Evolutionary conservation across 2,329 filamentous ascomycete species (phyloP), one percentile per base, ranked within the genome.

Genomic region (Chaetothyriales sp.): DNA sequence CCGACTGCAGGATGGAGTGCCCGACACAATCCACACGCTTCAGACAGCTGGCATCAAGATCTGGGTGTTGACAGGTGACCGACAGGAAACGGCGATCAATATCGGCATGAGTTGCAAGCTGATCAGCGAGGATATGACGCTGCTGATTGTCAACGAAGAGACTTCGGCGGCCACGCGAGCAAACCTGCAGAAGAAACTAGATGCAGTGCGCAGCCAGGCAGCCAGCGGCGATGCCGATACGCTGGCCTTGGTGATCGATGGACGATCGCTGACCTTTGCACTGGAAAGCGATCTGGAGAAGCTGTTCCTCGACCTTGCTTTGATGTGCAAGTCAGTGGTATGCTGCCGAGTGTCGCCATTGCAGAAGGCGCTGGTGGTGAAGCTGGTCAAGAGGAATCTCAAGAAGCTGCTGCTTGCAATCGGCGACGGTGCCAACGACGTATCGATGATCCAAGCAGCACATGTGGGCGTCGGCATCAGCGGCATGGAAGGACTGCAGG

Each of bases 31-130:
- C 52, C 88, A 95, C 66, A 98, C 92, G 0, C 74, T 98, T 25
- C 93, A 98, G 67, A 86, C 89, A 57, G 92, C 93, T 20, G 90
- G 89, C 49, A 96, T 98, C 74, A 98, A 98, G 70, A 83, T 98
- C 50, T 98, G 92, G 92, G 92, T 98, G 18, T 69, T 98, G 66
- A 98, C 92, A 42, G 92, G 92, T 61, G 92, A 98, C 72, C 80
- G 92, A 61, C 93, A 98, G 69, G 92, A 98, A 68, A 98, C 92
- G 25, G 92, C 92, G 51, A 98, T 98, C 77, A 98, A 98, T 66
- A 98, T 98, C 59, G 92, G 93, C 57, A 98, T 98, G 92, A 95
- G 88, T 66, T 98, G 92, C 71, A 96, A 96, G 70, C 77, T 98
- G 47, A 86, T 98, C 54, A 95, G 88, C 59, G 92, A 98, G 68